phyloP scores from a whole-genome alignment of 108 stramenopile genomes.

The Bacterosira constricta region DNA sequence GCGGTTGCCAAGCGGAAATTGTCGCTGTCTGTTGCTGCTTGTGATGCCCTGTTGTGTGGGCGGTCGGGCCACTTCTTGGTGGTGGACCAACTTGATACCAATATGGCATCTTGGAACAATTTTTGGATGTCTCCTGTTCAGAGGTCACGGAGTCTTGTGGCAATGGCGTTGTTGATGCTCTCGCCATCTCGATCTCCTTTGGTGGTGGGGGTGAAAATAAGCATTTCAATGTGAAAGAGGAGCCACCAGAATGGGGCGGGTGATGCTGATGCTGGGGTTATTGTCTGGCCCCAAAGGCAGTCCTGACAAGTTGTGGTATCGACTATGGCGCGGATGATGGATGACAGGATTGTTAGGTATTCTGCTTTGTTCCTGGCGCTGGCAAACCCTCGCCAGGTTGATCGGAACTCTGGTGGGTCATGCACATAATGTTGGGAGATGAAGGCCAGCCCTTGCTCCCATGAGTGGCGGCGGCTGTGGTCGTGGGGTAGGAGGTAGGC shows the following conservation, averaged over 20 bases:
- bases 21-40: constrained; percentile 29
- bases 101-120: not conserved
- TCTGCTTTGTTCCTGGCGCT: too few relatives aligned
- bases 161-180: not conserved
- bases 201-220: constrained; percentile 1
- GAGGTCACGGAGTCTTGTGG: not conserved
- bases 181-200: not conserved
- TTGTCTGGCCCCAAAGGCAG: not conserved
- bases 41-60: not conserved
- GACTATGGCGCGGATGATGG: not conserved
- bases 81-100: not conserved
- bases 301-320: not conserved
- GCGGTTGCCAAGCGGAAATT: constrained; percentile 21
- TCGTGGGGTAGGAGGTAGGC: too few relatives aligned
- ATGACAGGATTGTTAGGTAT: not conserved
- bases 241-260: constrained; percentile 17
- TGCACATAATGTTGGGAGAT: too few relatives aligned
- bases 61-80: not conserved
- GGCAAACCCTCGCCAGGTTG: not conserved
- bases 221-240: constrained; percentile 17
- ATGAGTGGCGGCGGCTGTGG: too few relatives aligned
- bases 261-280: not conserved
- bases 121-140: not conserved
- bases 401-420: not conserved
- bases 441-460: too few relatives aligned